Conservation (phyloP, 1,284 basidiomycete genomes). For the Quambalaria eucalypti region DNA sequence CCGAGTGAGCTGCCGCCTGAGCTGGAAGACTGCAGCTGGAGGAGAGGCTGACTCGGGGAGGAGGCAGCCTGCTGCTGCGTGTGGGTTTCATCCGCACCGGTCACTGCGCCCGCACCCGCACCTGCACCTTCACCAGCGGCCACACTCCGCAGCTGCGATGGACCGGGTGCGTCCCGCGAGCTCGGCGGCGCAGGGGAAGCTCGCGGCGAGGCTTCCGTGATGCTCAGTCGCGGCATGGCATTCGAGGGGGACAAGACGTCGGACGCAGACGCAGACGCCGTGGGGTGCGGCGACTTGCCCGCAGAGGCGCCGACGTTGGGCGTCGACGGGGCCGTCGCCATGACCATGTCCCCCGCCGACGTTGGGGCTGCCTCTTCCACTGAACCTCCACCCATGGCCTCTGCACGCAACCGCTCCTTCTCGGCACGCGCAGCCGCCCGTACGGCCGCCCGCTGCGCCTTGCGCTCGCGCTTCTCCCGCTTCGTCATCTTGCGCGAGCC, state of each 20-base stretch:
- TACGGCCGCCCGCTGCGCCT: slow-evolving; percentile 20
- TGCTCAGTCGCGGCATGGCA: slow-evolving; percentile 30
- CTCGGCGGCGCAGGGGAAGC: slow-evolving; percentile 24
- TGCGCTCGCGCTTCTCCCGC: slow-evolving; percentile 31
- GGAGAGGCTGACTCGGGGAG: too few relatives aligned
- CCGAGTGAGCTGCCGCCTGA: neutral
- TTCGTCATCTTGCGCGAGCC: slow-evolving; percentile 23
- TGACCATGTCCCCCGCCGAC: neutral
- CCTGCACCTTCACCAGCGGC: slow-evolving; percentile 15
- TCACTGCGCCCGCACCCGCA: neutral
- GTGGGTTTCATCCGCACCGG: neutral
- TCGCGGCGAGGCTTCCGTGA: slow-evolving; percentile 34
- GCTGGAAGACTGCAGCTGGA: too few relatives aligned
- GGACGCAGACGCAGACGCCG: too few relatives aligned
- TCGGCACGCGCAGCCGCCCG: neutral
- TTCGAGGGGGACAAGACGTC: slow-evolving; percentile 21
- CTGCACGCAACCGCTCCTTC: neutral
- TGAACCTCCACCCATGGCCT: slow-evolving; percentile 4
- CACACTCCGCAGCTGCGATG: slow-evolving; percentile 20
- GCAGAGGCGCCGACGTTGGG: slow-evolving; percentile 16
- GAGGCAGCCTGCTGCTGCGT: neutral
- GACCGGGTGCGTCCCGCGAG: slow-evolving; percentile 22
- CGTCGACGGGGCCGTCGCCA: neutral
- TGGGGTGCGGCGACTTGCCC: too few relatives aligned
- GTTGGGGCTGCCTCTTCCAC: neutral